Conservation (phyloP, 306 rosid genomes). For the Cicer arietinum region DNA sequence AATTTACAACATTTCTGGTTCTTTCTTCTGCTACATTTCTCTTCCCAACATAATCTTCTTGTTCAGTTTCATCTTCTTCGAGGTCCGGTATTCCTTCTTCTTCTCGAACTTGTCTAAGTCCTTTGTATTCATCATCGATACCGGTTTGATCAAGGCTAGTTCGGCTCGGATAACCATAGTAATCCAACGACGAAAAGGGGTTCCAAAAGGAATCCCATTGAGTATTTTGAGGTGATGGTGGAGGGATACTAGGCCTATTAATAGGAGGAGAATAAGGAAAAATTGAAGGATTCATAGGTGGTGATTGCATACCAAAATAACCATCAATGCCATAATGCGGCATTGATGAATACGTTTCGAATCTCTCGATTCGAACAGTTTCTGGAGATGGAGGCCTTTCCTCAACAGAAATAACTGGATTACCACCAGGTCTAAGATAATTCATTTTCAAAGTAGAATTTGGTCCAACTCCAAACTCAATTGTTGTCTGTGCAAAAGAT, state of each 20-base stretch:
- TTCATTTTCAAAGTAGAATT: constrained; percentile 63
- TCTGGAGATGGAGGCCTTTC: constrained; percentile 85
- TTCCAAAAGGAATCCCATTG: constrained; percentile 98
- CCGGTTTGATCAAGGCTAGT: constrained; percentile 54
- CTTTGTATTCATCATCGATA: constrained; percentile 70
- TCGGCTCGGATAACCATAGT: constrained; percentile 70
- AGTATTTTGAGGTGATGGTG: constrained; percentile 75
- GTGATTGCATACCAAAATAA: constrained; percentile 65
- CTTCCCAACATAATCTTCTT: constrained; percentile 54
- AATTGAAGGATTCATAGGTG: constrained; percentile 66
- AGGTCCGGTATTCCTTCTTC: constrained; percentile 93
- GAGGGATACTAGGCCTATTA: constrained; percentile 61
- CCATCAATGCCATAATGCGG: constrained; percentile 67
- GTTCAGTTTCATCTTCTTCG: constrained; percentile 81
- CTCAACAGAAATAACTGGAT: constrained; percentile 71
- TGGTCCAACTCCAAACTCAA: constrained; percentile 54
- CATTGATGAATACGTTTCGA: constrained; percentile 66
- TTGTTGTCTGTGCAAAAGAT: constrained; percentile 47
- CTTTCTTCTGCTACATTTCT: constrained; percentile 59
- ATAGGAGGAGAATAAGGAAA: constrained; percentile 70
- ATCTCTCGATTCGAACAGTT: constrained; percentile 65
- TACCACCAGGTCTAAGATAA: constrained; percentile 77
- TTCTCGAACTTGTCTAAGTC: constrained; percentile 78
- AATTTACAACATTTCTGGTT: constrained; percentile 49
- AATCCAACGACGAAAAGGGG: constrained; percentile 82